Evolutionary conservation across 2,329 filamentous ascomycete species (phyloP).

Genomic region (Penicillium sp.): DNA sequence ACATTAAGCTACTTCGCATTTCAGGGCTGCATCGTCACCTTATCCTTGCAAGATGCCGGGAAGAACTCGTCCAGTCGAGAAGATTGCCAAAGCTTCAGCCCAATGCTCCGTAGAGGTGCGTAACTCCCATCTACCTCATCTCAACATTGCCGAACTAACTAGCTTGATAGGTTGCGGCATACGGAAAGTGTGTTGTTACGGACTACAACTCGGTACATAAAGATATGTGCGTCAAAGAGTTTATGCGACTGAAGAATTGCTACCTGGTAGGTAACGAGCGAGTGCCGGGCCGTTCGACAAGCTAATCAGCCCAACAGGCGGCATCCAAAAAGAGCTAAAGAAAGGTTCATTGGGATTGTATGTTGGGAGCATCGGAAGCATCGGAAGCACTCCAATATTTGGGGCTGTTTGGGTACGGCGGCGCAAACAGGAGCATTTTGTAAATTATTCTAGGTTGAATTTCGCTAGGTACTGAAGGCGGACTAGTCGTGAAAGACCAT

Average conservation of each 20-base stretch:
- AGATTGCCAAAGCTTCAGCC: conserved; percentile 62
- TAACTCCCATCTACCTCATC: neutral
- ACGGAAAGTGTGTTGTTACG: conserved; percentile 85
- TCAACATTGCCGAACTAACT: conserved; percentile 13
- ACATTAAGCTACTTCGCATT: neutral
- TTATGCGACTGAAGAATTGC: conserved; percentile 80
- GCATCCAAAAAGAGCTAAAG: conserved; percentile 51
- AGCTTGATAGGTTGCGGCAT: conserved; percentile 65
- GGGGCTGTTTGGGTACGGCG: neutral
- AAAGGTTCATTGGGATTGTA: neutral
- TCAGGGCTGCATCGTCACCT: neutral
- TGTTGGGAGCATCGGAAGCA: neutral
- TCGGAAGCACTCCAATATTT: neutral
- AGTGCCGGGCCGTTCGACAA: neutral
- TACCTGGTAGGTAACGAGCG: conserved; percentile 65
- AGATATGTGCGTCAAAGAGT: conserved; percentile 84
- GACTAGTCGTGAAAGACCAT: conserved; percentile 1
- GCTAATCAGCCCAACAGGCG: conserved; percentile 39
- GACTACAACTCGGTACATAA: conserved; percentile 90
- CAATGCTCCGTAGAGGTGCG: conserved; percentile 65
- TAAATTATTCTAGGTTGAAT: neutral
- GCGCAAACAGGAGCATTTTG: neutral
- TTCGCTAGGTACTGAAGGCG: neutral
- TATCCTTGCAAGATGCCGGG: conserved; percentile 40
- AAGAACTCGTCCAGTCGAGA: conserved; percentile 63